Evolutionary conservation across 805 yeast species (phyloP).

Genomic region (Saturnispora gosingensis): DNA sequence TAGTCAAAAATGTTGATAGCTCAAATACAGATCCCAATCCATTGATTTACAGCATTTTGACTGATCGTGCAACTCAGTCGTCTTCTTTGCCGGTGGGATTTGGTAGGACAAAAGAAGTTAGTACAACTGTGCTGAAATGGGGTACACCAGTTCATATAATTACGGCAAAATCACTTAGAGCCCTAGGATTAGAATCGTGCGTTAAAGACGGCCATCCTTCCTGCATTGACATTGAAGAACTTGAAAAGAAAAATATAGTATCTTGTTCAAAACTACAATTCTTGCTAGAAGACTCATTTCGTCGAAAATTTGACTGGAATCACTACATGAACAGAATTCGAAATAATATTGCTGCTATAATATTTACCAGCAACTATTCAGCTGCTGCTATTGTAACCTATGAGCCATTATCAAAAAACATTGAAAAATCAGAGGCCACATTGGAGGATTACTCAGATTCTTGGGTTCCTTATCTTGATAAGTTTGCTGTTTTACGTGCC

Average conservation of each 20-base stretch:
- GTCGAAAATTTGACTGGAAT: constrained; percentile 51
- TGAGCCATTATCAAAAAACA: constrained; percentile 36
- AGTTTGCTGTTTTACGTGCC: constrained; percentile 78
- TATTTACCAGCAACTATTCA: constrained; percentile 89
- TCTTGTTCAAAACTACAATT: constrained; percentile 48
- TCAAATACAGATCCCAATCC: constrained; percentile 64
- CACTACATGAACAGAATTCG: constrained; percentile 62
- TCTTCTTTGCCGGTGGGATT: constrained; percentile 75
- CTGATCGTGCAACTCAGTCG: constrained; percentile 85
- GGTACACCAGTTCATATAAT: constrained; percentile 55
- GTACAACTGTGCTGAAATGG: constrained; percentile 70
- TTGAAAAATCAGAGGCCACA: not conserved
- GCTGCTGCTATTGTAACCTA: constrained; percentile 91
- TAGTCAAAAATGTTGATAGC: constrained; percentile 47
- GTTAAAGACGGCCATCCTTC: constrained; percentile 15
- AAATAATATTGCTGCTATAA: constrained; percentile 59
- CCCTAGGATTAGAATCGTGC: constrained; percentile 4
- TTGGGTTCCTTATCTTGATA: constrained; percentile 73
- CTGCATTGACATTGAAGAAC: constrained; percentile 34
- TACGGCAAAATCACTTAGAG: constrained; percentile 15
- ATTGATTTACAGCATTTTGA: constrained; percentile 75
- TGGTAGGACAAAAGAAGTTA: constrained; percentile 47
- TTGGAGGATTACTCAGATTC: constrained; percentile 12
- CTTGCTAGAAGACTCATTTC: constrained; percentile 74
- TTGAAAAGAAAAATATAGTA: constrained; percentile 31